A percentile compares a stretch with the other conserved stretches of the same genome.
phyloP scores from a whole-genome alignment of 129 eudicot genomes.

The Flaveria ramosissima region DNA sequence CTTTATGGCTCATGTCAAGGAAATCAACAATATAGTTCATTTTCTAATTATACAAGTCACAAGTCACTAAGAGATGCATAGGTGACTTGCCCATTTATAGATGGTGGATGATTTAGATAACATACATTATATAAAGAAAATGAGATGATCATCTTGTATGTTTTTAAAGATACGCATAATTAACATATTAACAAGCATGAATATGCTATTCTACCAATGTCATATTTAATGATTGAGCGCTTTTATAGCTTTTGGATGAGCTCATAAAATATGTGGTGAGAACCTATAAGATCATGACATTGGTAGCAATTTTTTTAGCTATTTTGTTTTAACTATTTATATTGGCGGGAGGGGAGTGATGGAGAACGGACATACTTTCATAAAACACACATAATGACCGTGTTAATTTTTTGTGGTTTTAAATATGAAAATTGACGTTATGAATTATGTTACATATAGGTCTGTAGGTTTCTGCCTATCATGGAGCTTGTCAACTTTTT shows the following conservation, averaged over 20 bases:
- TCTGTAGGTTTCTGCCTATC: no score
- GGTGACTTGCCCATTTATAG: background rate
- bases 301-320: no score
- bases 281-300: no score
- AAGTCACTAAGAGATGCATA: background rate
- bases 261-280: background rate
- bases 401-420: background rate
- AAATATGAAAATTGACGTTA: background rate
- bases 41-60: background rate
- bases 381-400: background rate
- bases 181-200: background rate
- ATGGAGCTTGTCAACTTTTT: background rate
- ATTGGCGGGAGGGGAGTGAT: background rate
- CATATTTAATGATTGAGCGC: background rate
- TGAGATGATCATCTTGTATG: background rate
- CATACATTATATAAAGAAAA: background rate
- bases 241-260: background rate
- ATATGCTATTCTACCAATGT: background rate
- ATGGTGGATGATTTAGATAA: background rate
- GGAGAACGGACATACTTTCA: background rate
- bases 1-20: background rate
- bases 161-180: conserved; percentile 5
- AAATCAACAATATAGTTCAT: background rate
- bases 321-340: no score
- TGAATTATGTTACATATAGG: background rate